These are phyloP conservation scores for Epichloe elymi DNA, from an alignment of 2,329 filamentous ascomycete species.

Conservation along the genomic window DNA sequence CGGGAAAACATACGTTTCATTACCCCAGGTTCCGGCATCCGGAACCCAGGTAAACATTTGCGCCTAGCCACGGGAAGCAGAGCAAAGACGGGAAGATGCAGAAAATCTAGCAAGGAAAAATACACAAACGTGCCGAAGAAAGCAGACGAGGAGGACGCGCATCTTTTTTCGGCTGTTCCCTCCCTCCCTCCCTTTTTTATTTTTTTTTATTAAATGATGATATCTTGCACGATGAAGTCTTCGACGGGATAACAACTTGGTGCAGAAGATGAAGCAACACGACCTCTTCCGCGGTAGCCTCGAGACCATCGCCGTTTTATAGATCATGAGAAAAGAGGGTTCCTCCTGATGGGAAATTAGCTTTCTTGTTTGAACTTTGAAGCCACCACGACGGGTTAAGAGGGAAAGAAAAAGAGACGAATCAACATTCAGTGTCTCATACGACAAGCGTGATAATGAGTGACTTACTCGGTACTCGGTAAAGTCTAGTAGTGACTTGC, in stretches of 20 bases:
- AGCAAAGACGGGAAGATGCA: background rate
- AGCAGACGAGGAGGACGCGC: background rate
- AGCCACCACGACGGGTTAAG: no score
- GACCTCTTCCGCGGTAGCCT: background rate
- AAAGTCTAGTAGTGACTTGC: no score
- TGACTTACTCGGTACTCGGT: no score
- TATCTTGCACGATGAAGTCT: background rate
- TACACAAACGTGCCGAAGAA: background rate
- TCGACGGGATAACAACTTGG: background rate
- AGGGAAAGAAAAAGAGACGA: no score
- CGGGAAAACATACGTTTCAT: slow-evolving; percentile 1
- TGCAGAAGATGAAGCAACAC: background rate
- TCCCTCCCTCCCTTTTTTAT: no score
- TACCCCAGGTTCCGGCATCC: background rate
- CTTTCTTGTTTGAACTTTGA: no score
- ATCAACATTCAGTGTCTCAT: no score
- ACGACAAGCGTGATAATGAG: no score
- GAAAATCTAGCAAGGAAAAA: background rate
- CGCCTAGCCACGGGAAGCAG: background rate
- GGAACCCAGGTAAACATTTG: background rate
- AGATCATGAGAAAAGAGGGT: background rate
- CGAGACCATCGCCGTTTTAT: background rate
- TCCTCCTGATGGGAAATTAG: no score
- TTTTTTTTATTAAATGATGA: no score
- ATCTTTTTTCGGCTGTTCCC: no score